These are phyloP conservation scores for Epichloe gansuensis DNA, from an alignment of 2,329 filamentous ascomycete genomes.

Conservation along the genomic window DNA sequence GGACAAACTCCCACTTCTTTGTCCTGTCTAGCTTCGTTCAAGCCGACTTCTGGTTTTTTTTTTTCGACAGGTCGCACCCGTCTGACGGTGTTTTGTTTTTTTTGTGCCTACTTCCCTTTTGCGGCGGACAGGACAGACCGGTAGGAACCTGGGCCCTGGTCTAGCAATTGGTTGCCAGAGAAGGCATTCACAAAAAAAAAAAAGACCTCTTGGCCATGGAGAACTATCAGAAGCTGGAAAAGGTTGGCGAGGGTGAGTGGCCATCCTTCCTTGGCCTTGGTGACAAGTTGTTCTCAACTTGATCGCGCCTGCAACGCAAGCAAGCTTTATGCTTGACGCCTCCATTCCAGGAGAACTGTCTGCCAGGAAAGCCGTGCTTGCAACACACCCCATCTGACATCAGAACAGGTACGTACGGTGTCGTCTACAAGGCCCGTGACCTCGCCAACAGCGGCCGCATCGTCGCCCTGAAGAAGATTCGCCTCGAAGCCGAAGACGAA, in stretches of 20 bases:
- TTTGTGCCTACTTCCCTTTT: neutral
- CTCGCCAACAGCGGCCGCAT: slow-evolving; percentile 71
- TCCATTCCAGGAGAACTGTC: neutral
- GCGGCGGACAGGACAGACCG: neutral
- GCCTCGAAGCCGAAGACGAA: slow-evolving; percentile 88
- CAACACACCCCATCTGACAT: neutral
- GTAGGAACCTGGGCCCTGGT: neutral
- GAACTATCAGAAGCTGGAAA: slow-evolving; percentile 93
- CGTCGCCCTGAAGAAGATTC: slow-evolving; percentile 89
- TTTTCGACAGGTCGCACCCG: neutral
- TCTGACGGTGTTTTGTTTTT: neutral
- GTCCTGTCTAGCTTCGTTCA: neutral
- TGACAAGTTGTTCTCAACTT: too few species aligned
- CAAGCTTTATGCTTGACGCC: neutral
- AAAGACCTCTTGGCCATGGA: slow-evolving; percentile 49
- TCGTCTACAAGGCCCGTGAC: slow-evolving; percentile 89
- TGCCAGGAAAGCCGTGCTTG: neutral
- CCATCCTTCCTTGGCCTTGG: neutral
- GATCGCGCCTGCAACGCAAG: neutral
- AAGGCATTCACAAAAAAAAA: neutral
- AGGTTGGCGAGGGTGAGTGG: slow-evolving; percentile 78
- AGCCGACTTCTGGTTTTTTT: neutral
- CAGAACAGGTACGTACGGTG: slow-evolving; percentile 73
- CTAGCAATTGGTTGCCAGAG: neutral
- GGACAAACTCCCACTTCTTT: neutral